Base-by-base conservation (phyloP, 805 yeast genomes). In the Kuraishia hungarica region DNA sequence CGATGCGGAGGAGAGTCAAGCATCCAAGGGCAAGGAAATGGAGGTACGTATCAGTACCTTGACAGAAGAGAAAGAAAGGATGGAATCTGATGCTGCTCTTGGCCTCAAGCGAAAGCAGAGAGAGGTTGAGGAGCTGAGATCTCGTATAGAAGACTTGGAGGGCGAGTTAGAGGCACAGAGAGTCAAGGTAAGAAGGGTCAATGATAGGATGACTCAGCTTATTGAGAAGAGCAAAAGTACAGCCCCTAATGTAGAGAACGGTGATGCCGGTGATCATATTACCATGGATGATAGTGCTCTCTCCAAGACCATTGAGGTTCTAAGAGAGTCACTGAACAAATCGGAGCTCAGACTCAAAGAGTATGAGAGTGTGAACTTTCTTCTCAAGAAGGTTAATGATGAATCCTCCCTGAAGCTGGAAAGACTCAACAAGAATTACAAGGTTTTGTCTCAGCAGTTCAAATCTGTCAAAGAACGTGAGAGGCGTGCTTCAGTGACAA, bases 321-420 rank as follows among this genome's bases (percentile, higher is more conserved):
- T 88, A 57, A 77, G 86, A 58, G 75, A 71, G 2, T 77, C 89
- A 0, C 68, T 88, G 51, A 75, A 73, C 13, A 70, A 68, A 4
- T 73, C 83, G 2, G 83, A 81, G 55, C 68, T 67, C 23, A 81
- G 80, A 55, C 68, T 78, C 23, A 77, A 78, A 22, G 89, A 85
- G 39, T 71, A 75, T 51, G 91, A 87, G 58, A 72, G 69, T 21
- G 55, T 80, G 57, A 83, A 83, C 57, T 62, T 63, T 20, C 73
- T 78, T n/a, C 70, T 87, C 61, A 83, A 82, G 68, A 77, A 73
- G 55, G 65, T 83, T 29, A 86, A 85, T 60, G 89, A 84, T 43
- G 94, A 88, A 54, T 68, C 83, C n/a, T 79, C 77, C 28, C 74
- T 82, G 61, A 88, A 87, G 64, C 71, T 84, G 52, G 88, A 86